These are phyloP conservation scores for Pneumocystis murina DNA, from an alignment of 1,139 yeast genomes.

Conservation along the genomic window DNA sequence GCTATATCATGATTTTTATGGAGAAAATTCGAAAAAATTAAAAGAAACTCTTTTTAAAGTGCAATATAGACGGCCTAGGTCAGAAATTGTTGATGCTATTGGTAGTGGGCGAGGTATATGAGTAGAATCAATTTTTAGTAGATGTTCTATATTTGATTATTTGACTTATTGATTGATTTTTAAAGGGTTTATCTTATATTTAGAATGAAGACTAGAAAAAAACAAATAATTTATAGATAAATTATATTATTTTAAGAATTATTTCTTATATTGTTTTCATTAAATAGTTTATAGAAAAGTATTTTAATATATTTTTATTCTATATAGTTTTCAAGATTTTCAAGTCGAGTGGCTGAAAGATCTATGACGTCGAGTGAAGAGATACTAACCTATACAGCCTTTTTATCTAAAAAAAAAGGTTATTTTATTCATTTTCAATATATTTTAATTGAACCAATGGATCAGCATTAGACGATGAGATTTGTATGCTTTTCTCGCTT, in stretches of 20 bases:
- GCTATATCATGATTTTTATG: conserved; percentile 5
- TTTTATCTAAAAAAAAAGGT: background rate
- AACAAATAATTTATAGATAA: too few relatives aligned
- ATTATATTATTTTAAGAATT: too few relatives aligned
- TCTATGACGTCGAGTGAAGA: background rate
- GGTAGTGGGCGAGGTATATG: background rate
- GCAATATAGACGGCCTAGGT: conserved; percentile 10
- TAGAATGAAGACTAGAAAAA: too few relatives aligned
- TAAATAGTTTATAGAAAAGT: too few relatives aligned
- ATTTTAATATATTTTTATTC: too few relatives aligned
- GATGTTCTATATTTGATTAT: background rate
- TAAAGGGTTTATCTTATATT: too few relatives aligned
- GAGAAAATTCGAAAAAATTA: conserved; percentile 4
- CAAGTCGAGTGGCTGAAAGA: background rate
- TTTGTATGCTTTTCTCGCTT: background rate
- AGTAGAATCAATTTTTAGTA: background rate
- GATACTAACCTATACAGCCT: background rate
- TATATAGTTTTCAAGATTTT: background rate
- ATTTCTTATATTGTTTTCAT: too few relatives aligned
- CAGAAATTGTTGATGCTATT: conserved; percentile 9
- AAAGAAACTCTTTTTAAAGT: conserved; percentile 5
- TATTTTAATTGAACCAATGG: background rate
- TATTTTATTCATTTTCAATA: background rate
- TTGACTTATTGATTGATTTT: background rate
- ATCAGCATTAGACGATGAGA: background rate